phyloP scores from a whole-genome alignment of 768 basidiomycete species.

The Mycena epipterygia region DNA sequence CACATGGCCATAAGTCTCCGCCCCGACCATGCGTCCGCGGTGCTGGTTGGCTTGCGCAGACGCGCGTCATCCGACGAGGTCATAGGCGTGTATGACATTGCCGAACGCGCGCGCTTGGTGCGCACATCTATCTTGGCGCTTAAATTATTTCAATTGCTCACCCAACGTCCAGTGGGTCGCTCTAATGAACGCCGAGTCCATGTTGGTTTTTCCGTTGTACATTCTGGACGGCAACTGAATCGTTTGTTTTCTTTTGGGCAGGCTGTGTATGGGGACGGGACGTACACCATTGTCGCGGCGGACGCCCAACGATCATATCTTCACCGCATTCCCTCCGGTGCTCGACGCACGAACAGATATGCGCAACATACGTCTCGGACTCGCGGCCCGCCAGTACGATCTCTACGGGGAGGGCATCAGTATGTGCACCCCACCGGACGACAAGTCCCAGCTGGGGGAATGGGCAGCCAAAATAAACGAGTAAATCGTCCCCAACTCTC shows the following conservation, averaged over 20 bases:
- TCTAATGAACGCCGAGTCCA: slow-evolving; percentile 18
- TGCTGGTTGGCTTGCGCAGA: slow-evolving; percentile 1
- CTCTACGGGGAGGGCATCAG: background rate
- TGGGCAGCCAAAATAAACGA: background rate
- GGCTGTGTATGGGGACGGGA: slow-evolving; percentile 19
- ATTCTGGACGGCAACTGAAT: background rate
- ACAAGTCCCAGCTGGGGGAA: background rate
- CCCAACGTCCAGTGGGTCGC: slow-evolving; percentile 16
- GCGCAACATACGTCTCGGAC: slow-evolving; percentile 3
- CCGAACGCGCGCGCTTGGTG: slow-evolving; percentile 23
- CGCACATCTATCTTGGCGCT: background rate
- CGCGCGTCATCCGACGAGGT: background rate
- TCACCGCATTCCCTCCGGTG: background rate
- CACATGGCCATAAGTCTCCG: slow-evolving; percentile 13
- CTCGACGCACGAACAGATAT: background rate
- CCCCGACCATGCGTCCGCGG: slow-evolving; percentile 22
- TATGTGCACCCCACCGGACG: background rate
- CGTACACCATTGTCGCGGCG: slow-evolving; percentile 4
- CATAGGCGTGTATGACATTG: background rate
- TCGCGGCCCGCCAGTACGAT: background rate
- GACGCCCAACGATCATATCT: background rate
- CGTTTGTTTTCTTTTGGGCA: background rate
- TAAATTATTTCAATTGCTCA: background rate
- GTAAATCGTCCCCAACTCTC: background rate
- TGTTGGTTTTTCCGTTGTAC: slow-evolving; percentile 1